These are phyloP conservation scores for Lentinula raphanica DNA, from an alignment of 768 basidiomycete species.

Conservation along the genomic window DNA sequence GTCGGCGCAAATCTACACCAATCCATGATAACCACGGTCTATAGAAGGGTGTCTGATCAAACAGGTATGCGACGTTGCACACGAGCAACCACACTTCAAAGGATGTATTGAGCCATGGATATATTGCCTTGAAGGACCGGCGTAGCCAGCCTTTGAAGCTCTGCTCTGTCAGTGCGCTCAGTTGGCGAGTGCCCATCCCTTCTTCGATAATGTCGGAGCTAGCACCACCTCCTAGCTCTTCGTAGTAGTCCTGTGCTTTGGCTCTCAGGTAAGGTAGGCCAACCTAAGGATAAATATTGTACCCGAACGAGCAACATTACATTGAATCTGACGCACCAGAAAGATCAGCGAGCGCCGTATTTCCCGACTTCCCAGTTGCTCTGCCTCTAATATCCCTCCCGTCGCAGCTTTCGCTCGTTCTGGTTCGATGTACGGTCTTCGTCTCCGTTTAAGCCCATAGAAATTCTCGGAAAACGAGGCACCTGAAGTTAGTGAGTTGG, in stretches of 20 bases:
- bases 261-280: constrained; percentile 86
- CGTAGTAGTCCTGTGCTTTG: constrained; percentile 87
- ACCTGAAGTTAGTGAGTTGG: constrained; percentile 39
- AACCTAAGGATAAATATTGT: constrained; percentile 41
- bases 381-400: constrained; percentile 57
- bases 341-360: constrained; percentile 74
- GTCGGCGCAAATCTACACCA: constrained; percentile 75
- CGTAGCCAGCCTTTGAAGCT: constrained; percentile 49
- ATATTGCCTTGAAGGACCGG: constrained; percentile 62
- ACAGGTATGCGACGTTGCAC: constrained; percentile 87
- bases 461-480: constrained; percentile 96
- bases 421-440: constrained; percentile 65
- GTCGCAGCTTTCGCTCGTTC: constrained; percentile 65
- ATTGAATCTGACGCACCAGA: constrained; percentile 47
- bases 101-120: constrained; percentile 75
- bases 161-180: constrained; percentile 49
- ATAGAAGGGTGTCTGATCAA: constrained; percentile 80
- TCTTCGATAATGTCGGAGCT: constrained; percentile 63
- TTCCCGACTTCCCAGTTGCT: constrained; percentile 61
- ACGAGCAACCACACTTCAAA: constrained; percentile 80
- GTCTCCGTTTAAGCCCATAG: constrained; percentile 82
- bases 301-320: background rate
- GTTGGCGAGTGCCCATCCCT: constrained; percentile 35
- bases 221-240: constrained; percentile 80
- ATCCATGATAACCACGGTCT: constrained; percentile 90